These are phyloP conservation scores for Fusarium guadeloupense DNA, from an alignment of 2,329 filamentous ascomycete species.

Conservation along the genomic window DNA sequence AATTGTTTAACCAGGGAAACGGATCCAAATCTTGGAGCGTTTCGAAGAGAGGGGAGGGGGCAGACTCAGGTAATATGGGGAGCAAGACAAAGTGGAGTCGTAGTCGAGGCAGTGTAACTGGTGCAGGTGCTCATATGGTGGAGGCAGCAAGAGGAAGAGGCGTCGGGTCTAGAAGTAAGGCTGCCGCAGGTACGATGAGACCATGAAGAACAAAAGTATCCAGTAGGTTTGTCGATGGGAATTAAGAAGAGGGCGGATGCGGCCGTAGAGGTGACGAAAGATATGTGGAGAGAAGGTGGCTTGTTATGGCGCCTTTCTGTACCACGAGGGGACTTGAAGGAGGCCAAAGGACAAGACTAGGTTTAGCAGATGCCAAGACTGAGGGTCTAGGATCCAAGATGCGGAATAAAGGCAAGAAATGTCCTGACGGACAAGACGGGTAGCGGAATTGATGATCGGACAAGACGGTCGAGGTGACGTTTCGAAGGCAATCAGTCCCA, in stretches of 20 bases:
- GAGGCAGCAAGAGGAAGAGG: slow-evolving; percentile 37
- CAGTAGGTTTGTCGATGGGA: slow-evolving; percentile 1
- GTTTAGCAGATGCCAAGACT: slow-evolving; percentile 20
- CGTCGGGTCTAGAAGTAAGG: slow-evolving; percentile 40
- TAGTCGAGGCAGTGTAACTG: slow-evolving; percentile 33
- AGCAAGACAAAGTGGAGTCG: slow-evolving; percentile 24
- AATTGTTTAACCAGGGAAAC: slow-evolving; percentile 12
- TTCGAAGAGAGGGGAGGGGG: slow-evolving; percentile 27
- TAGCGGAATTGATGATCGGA: slow-evolving; percentile 27
- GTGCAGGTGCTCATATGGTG: slow-evolving; percentile 35
- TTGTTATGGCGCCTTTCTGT: slow-evolving; percentile 28
- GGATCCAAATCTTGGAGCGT: slow-evolving; percentile 17
- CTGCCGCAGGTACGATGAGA: slow-evolving; percentile 30
- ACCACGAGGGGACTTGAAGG: slow-evolving; percentile 2
- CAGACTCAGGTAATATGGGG: slow-evolving; percentile 37
- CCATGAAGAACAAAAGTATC: slow-evolving; percentile 20
- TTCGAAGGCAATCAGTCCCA: slow-evolving; percentile 30
- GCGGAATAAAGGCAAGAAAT: slow-evolving; percentile 20
- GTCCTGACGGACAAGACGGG: slow-evolving; percentile 7
- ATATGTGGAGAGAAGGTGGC: slow-evolving; percentile 27
- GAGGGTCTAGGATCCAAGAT: slow-evolving; percentile 17
- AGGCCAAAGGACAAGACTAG: slow-evolving; percentile 6
- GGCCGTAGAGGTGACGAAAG: slow-evolving; percentile 18
- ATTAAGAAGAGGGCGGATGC: slow-evolving; percentile 10
- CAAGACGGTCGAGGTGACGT: slow-evolving; percentile 26